Percentiles rank a stretch among this genome's conserved stretches.
Evolutionary conservation across 176 grass and related monocot genomes (phyloP).

Genomic region (Cenchrus purpureus): DNA sequence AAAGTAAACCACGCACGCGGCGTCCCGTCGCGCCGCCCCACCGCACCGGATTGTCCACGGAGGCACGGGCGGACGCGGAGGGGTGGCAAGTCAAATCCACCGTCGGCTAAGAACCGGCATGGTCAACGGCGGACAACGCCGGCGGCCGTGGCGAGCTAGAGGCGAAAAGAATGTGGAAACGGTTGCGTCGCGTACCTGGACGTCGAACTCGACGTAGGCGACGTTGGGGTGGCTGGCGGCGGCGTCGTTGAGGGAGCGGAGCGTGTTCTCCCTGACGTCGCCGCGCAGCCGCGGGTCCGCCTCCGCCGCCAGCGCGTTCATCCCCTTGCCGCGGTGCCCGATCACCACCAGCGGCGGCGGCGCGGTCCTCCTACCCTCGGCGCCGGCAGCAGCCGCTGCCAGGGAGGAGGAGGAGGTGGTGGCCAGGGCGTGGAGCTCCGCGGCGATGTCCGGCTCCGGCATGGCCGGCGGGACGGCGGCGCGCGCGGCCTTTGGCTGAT

Average conservation of each 20-base stretch:
- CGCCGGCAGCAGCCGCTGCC: too few species aligned
- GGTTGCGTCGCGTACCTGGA: conserved; percentile 50
- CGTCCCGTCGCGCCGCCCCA: too few species aligned
- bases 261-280: conserved; percentile 74
- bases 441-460: conserved; percentile 13
- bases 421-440: background rate
- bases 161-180: background rate
- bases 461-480: conserved; percentile 16
- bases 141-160: too few species aligned
- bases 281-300: conserved; percentile 53
- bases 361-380: background rate
- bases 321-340: conserved; percentile 86
- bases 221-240: conserved; percentile 53
- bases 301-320: conserved; percentile 74
- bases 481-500: conserved; percentile 60
- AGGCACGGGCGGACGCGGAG: too few species aligned
- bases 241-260: conserved; percentile 78
- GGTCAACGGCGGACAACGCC: too few species aligned
- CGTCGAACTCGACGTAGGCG: conserved; percentile 87
- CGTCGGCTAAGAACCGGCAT: too few species aligned
- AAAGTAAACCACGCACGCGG: too few species aligned
- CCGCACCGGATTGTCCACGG: too few species aligned
- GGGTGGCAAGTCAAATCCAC: too few species aligned
- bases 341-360: conserved; percentile 49
- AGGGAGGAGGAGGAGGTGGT: background rate